Percentiles rank a stretch among this genome's conserved stretches.
These are phyloP conservation scores for Microcyclosporella mali DNA, from an alignment of 2,329 filamentous ascomycete genomes.

Conservation along the genomic window DNA sequence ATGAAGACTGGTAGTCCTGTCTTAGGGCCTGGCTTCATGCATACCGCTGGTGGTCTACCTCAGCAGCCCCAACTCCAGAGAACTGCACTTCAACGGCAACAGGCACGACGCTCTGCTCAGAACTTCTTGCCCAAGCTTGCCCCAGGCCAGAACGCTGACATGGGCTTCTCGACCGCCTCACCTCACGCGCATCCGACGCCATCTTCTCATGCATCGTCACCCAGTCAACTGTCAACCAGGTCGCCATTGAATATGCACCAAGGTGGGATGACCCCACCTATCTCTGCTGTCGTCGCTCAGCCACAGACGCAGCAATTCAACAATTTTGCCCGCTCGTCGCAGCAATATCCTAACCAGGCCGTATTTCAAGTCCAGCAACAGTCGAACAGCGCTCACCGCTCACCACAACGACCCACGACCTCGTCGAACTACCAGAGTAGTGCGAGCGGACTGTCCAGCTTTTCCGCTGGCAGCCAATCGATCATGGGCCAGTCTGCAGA, in stretches of 20 bases:
- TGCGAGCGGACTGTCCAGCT: constrained; percentile 30
- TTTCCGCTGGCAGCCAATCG: constrained; percentile 18
- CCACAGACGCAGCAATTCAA: constrained; percentile 43
- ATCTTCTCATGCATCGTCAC: constrained; percentile 69
- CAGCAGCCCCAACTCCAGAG: constrained; percentile 60
- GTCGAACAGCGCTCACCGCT: constrained; percentile 17
- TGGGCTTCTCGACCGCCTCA: constrained; percentile 48
- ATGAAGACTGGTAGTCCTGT: constrained; percentile 86
- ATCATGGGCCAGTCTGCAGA: constrained; percentile 22
- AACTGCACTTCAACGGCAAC: constrained; percentile 71
- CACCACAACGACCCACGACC: constrained; percentile 14
- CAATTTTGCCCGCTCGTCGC: constrained; percentile 33
- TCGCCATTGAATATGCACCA: constrained; percentile 57
- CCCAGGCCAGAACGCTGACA: constrained; percentile 37
- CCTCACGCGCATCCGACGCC: constrained; percentile 76
- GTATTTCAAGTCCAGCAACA: constrained; percentile 40
- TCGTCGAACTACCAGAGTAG: constrained; percentile 22
- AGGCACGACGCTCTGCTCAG: constrained; percentile 32
- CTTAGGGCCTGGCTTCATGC: constrained; percentile 58
- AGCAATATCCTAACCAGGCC: constrained; percentile 41
- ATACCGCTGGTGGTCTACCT: constrained; percentile 30
- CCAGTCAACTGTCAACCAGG: constrained; percentile 50
- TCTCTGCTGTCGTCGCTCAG: constrained; percentile 50
- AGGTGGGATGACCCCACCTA: constrained; percentile 56
- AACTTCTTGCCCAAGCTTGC: constrained; percentile 31